Conservation (phyloP, 2,329 filamentous ascomycete species). For the Monilinia fructigena region DNA sequence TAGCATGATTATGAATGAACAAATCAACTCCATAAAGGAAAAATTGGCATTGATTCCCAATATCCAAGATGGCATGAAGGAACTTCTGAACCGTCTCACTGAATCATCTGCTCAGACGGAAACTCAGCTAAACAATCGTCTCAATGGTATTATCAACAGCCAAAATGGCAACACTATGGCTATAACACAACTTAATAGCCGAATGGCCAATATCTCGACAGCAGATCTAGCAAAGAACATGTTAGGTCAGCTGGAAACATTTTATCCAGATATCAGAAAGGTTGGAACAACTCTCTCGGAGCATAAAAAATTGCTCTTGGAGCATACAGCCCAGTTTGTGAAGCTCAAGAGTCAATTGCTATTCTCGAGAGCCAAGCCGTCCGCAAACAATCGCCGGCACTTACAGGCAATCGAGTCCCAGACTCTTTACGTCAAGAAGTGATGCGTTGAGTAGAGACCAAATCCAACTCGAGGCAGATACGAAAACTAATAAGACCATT, state of each 20-base stretch:
- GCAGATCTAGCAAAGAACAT: conserved; percentile 19
- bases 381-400: background rate
- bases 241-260: conserved; percentile 14
- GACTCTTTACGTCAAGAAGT: conserved; percentile 19
- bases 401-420: background rate
- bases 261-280: conserved; percentile 17
- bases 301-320: background rate
- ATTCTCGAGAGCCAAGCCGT: background rate
- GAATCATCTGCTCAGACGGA: background rate
- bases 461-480: background rate
- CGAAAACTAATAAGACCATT: background rate
- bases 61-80: background rate
- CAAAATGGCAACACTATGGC: conserved; percentile 13
- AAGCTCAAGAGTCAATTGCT: background rate
- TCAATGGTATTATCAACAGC: background rate
- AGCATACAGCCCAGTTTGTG: background rate
- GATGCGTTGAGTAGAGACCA: conserved; percentile 2
- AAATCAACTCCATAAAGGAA: background rate
- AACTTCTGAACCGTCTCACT: background rate
- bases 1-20: background rate
- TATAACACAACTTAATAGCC: conserved; percentile 10
- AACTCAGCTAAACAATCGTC: background rate
- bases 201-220: conserved; percentile 11
- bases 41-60: background rate
- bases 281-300: background rate